Evolutionary conservation across 306 rosid species (phyloP).

Genomic region (Lithocarpus polystachyus): DNA sequence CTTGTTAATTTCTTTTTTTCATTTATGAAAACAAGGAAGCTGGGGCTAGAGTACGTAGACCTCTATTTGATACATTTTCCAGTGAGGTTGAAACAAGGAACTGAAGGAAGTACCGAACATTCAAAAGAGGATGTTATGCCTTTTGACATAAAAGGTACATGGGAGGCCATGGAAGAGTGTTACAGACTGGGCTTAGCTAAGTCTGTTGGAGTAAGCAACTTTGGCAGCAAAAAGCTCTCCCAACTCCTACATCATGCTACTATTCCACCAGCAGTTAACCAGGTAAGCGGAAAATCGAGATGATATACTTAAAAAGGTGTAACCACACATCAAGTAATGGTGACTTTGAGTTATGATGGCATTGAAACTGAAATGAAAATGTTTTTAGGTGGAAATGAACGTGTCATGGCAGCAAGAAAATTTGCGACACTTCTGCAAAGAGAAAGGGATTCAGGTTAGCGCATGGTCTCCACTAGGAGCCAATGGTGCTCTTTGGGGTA

Average conservation of each 20-base stretch:
- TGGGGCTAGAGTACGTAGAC: slow-evolving; percentile 44
- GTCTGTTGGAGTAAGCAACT: slow-evolving; percentile 47
- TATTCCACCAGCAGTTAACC: slow-evolving; percentile 39
- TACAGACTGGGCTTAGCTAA: slow-evolving; percentile 32
- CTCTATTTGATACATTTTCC: slow-evolving; percentile 42
- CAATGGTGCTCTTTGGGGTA: slow-evolving; percentile 41
- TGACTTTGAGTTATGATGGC: not conserved
- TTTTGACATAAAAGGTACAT: slow-evolving; percentile 34
- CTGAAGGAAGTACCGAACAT: not conserved
- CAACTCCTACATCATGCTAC: slow-evolving; percentile 31
- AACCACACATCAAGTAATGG: too few species aligned
- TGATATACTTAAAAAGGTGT: slow-evolving; percentile 19
- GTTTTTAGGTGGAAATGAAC: slow-evolving; percentile 47
- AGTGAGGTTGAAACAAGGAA: slow-evolving; percentile 29
- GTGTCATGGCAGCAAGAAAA: slow-evolving; percentile 51
- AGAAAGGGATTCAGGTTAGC: slow-evolving; percentile 48
- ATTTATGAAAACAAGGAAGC: slow-evolving; percentile 8
- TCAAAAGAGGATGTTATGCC: slow-evolving; percentile 26
- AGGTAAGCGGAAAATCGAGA: slow-evolving; percentile 27
- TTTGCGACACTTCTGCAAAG: slow-evolving; percentile 36
- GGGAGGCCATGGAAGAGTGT: slow-evolving; percentile 46
- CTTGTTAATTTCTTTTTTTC: not conserved
- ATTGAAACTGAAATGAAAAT: not conserved
- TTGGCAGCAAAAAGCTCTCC: slow-evolving; percentile 28
- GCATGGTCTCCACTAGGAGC: slow-evolving; percentile 59